These are phyloP conservation scores for Colletotrichum plurivorum DNA, from an alignment of 2,329 filamentous ascomycete genomes.

Conservation along the genomic window DNA sequence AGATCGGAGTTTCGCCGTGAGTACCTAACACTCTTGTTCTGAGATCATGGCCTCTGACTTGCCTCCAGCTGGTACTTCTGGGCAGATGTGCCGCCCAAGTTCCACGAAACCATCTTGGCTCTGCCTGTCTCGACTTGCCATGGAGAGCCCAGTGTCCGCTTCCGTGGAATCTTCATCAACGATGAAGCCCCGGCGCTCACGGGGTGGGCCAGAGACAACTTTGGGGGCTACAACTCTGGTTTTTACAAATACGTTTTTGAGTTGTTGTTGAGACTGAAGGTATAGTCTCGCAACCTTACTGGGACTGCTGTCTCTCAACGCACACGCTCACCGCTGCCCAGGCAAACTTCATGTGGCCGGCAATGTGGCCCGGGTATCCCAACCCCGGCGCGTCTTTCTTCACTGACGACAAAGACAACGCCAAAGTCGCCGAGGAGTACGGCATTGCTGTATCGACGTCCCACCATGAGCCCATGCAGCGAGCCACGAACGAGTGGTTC, in stretches of 20 bases:
- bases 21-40: constrained; percentile 1
- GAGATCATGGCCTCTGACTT: background rate
- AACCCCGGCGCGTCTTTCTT: constrained; percentile 70
- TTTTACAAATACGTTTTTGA: constrained; percentile 64
- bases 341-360: constrained; percentile 78
- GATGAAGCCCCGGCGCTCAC: constrained; percentile 73
- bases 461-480: constrained; percentile 77
- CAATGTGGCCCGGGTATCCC: constrained; percentile 71
- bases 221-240: constrained; percentile 65
- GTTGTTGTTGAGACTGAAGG: background rate
- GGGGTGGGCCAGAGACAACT: constrained; percentile 67
- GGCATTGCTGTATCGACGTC: constrained; percentile 76
- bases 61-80: constrained; percentile 67
- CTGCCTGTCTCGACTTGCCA: constrained; percentile 61
- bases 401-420: constrained; percentile 71
- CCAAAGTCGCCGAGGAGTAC: constrained; percentile 72
- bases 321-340: constrained; percentile 37
- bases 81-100: constrained; percentile 68
- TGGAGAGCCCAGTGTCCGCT: constrained; percentile 69
- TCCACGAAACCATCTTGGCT: constrained; percentile 65
- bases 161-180: constrained; percentile 75
- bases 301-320: too few relatives aligned
- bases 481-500: constrained; percentile 66
- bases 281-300: background rate
- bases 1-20: constrained; percentile 72